A percentile compares a stretch with the other conserved stretches of the same genome.
phyloP scores from a whole-genome alignment of 441 rosid species.

The Erysimum cheiri region DNA sequence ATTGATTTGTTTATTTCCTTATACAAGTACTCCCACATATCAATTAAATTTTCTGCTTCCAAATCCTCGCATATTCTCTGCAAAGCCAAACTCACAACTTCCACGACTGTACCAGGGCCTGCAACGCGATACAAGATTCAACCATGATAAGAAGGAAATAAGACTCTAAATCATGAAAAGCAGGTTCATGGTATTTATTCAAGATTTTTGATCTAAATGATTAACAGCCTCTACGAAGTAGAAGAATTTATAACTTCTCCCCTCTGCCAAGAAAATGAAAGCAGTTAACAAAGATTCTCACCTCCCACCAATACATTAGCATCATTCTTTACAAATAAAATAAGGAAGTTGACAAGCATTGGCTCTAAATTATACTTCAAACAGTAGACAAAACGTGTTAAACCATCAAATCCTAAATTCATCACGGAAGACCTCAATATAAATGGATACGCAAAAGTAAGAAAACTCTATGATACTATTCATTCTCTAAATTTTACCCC shows the following conservation, averaged over 20 bases:
- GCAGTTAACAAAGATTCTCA: conserved; percentile 26
- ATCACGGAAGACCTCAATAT: conserved; percentile 9
- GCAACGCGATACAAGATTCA: conserved; percentile 37
- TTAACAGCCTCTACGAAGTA: conserved; percentile 10
- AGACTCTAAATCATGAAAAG: conserved; percentile 3
- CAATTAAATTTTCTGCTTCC: conserved; percentile 56
- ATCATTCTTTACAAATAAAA: not conserved
- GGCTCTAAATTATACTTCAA: conserved; percentile 20
- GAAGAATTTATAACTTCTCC: conserved; percentile 4
- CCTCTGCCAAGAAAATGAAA: conserved; percentile 27
- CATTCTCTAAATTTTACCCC: conserved; percentile 13
- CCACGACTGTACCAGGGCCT: conserved; percentile 68
- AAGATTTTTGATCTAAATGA: not conserved
- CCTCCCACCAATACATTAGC: conserved; percentile 30
- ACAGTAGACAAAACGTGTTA: conserved; percentile 11
- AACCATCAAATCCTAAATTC: conserved; percentile 12
- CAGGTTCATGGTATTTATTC: conserved; percentile 18
- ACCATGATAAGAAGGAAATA: conserved; percentile 27
- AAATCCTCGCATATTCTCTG: conserved; percentile 70
- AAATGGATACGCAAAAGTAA: conserved; percentile 10
- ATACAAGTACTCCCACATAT: conserved; percentile 69
- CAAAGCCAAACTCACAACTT: conserved; percentile 65
- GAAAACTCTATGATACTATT: conserved; percentile 24
- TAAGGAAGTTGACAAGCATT: conserved; percentile 2
- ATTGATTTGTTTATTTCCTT: conserved; percentile 55